These are phyloP conservation scores for Parathielavia appendiculata DNA, from an alignment of 495 filamentous ascomycete genomes.

Conservation along the genomic window DNA sequence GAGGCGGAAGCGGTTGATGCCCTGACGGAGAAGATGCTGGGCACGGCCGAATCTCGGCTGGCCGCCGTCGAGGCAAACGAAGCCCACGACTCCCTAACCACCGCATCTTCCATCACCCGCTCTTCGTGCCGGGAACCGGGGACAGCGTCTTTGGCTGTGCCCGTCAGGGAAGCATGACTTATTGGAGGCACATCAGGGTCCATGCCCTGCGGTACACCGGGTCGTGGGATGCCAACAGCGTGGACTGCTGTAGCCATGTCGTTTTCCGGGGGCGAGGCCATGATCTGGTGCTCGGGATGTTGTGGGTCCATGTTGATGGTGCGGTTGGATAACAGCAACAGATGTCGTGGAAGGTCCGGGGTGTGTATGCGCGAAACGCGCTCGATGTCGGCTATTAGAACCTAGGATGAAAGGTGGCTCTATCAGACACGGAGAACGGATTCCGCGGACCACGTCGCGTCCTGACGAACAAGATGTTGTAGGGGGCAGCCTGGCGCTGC, in stretches of 20 bases:
- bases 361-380: not conserved
- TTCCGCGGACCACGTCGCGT: not conserved
- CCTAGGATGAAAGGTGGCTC: not conserved
- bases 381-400: not conserved
- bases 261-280: not conserved
- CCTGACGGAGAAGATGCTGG: conserved; percentile 25
- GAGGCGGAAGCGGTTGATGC: conserved; percentile 16
- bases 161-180: not conserved
- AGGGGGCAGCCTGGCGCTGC: not conserved
- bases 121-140: not conserved
- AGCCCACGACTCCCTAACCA: conserved; percentile 12
- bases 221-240: not conserved
- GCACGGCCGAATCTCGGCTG: conserved; percentile 19
- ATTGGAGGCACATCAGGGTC: not conserved
- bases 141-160: not conserved
- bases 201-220: too few species aligned
- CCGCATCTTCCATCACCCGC: not conserved
- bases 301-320: not conserved
- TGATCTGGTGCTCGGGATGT: not conserved
- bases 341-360: not conserved
- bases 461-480: not conserved
- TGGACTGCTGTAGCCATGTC: not conserved
- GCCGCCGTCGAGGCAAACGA: conserved; percentile 20
- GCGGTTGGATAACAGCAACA: not conserved
- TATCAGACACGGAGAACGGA: not conserved